phyloP scores from a whole-genome alignment of 192 early-diverging fungal genomes.

The Rhizophagus sp. region DNA sequence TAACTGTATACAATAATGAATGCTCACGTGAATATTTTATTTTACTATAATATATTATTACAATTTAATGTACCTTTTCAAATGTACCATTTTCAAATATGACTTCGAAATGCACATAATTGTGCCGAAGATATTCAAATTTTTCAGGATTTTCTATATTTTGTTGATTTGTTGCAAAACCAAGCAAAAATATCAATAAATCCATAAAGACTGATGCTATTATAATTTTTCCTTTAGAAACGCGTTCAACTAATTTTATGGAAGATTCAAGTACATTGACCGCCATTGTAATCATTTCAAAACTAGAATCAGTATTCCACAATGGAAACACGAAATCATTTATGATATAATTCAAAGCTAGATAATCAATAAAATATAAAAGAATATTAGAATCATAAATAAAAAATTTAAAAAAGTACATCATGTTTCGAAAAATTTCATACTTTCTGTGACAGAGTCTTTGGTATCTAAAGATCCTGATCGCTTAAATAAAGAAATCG shows the following conservation, averaged over 20 bases:
- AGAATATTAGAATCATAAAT: neutral
- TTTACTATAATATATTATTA: neutral
- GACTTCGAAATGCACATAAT: neutral
- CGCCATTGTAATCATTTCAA: slow-evolving; percentile 3
- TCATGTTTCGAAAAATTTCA: neutral
- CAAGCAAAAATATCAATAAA: slow-evolving; percentile 2
- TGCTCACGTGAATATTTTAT: neutral
- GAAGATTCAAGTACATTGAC: slow-evolving; percentile 21
- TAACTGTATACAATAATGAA: slow-evolving; percentile 3
- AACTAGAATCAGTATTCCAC: slow-evolving; percentile 3
- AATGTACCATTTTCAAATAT: slow-evolving; percentile 5
- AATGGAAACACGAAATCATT: slow-evolving; percentile 5
- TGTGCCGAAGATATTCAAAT: neutral
- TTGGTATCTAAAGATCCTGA: slow-evolving; percentile 16
- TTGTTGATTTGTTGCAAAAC: neutral
- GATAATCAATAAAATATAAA: neutral
- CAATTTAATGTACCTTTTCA: slow-evolving; percentile 12
- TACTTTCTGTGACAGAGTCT: slow-evolving; percentile 34
- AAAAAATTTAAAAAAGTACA: neutral
- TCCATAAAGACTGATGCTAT: slow-evolving; percentile 6
- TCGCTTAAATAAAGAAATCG: slow-evolving; percentile 35
- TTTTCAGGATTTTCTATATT: too few species aligned
- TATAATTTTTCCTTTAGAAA: neutral
- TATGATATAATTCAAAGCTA: slow-evolving; percentile 20
- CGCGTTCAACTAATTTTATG: neutral